phyloP scores from a whole-genome alignment of 176 grass and related monocot species.

The Carex scoparia region DNA sequence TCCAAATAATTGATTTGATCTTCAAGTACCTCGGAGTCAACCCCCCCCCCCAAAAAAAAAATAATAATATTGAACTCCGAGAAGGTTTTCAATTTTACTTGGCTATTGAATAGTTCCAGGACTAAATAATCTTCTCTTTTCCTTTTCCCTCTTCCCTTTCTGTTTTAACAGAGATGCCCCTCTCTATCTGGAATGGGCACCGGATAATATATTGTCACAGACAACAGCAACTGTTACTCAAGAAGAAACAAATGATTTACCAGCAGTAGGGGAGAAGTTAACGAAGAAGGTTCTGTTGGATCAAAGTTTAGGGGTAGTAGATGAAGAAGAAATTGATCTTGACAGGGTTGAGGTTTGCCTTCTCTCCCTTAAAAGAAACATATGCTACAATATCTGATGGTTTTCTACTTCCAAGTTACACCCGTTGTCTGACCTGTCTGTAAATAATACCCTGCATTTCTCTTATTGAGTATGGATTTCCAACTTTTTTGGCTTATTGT shows the following conservation, averaged over 20 bases:
- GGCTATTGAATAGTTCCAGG: conserved; percentile 1
- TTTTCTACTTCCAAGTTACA: background rate
- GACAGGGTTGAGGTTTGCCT: conserved; percentile 82
- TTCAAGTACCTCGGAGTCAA: background rate
- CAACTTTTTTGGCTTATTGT: background rate
- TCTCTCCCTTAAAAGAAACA: background rate
- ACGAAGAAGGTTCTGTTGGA: conserved; percentile 71
- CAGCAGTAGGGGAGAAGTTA: conserved; percentile 43
- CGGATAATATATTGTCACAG: conserved; percentile 72
- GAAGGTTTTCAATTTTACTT: background rate
- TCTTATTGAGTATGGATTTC: background rate
- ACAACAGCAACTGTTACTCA: conserved; percentile 39
- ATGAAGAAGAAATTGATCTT: conserved; percentile 84
- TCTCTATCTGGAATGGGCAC: conserved; percentile 93
- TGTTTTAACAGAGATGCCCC: conserved; percentile 62
- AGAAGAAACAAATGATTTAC: conserved; percentile 43
- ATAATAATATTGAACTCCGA: background rate
- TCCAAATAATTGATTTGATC: background rate
- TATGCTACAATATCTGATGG: conserved; percentile 7
- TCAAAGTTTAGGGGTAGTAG: conserved; percentile 76
- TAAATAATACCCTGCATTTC: background rate
- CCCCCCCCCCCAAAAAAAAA: too few relatives aligned
- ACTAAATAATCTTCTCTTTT: conserved; percentile 12
- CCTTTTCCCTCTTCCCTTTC: background rate
- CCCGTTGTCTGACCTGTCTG: background rate